A percentile compares a stretch with the other conserved stretches of the same genome.
Evolutionary conservation across 345 rosid species (phyloP).

Genomic region (Brassica juncea): DNA sequence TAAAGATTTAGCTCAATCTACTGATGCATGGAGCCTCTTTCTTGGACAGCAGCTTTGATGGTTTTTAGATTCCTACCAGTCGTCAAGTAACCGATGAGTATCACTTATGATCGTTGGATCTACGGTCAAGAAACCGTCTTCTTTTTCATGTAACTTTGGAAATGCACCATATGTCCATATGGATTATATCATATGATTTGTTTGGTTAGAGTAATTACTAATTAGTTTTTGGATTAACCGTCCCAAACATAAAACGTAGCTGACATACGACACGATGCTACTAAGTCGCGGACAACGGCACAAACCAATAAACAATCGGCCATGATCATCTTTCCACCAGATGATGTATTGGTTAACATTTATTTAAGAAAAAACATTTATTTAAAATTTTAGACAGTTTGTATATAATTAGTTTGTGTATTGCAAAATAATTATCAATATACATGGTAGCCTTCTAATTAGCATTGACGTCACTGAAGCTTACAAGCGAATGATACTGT

Average conservation of each 20-base stretch:
- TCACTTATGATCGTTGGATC: constrained; percentile 69
- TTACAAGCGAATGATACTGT: not conserved
- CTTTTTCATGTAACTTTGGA: constrained; percentile 68
- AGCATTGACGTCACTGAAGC: not conserved
- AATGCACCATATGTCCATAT: constrained; percentile 63
- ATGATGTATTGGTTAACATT: not conserved
- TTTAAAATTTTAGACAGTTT: not conserved
- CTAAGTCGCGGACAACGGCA: not conserved
- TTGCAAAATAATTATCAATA: not conserved
- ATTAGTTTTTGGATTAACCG: not conserved
- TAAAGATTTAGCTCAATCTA: not conserved
- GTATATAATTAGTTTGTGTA: not conserved
- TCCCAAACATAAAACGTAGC: not conserved
- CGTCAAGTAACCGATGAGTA: constrained; percentile 61
- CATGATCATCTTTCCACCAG: not conserved
- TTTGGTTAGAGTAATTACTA: not conserved
- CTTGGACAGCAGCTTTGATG: constrained; percentile 43
- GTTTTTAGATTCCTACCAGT: constrained; percentile 51
- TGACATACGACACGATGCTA: not conserved
- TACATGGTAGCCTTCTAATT: not conserved
- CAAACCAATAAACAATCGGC: not conserved
- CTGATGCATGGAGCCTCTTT: not conserved
- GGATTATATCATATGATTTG: not conserved
- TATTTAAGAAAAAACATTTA: not conserved
- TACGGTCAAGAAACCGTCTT: constrained; percentile 58